These are phyloP conservation scores for Graphilbum fragrans DNA, from an alignment of 2,329 filamentous ascomycete genomes.

Conservation along the genomic window DNA sequence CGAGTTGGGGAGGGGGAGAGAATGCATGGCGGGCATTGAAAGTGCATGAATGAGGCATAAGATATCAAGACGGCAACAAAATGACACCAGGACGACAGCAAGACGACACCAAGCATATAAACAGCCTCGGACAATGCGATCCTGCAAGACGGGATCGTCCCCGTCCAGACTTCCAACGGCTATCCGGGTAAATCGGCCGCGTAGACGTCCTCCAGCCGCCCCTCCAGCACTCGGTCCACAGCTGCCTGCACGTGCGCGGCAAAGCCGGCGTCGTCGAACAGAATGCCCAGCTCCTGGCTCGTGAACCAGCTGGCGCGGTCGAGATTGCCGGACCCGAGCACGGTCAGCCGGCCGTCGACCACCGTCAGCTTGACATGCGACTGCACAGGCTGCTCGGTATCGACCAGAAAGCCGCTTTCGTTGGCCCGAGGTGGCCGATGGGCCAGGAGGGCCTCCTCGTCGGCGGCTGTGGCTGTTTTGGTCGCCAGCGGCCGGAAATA, in stretches of 20 bases:
- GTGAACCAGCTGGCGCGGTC: constrained; percentile 81
- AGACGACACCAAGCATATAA: too few relatives aligned
- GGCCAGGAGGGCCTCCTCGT: constrained; percentile 6
- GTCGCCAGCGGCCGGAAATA: constrained; percentile 36
- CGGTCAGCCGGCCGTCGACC: constrained; percentile 53
- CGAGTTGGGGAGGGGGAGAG: background rate
- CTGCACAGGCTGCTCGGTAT: constrained; percentile 50
- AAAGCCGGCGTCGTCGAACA: constrained; percentile 30
- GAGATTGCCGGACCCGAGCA: constrained; percentile 73
- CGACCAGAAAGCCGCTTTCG: constrained; percentile 9
- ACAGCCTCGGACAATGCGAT: too few relatives aligned
- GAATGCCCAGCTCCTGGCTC: constrained; percentile 68
- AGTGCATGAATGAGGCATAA: too few relatives aligned
- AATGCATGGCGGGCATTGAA: too few relatives aligned
- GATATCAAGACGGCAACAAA: too few relatives aligned
- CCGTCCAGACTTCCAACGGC: background rate
- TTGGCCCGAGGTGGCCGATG: background rate
- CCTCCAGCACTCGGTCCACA: constrained; percentile 20
- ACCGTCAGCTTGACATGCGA: constrained; percentile 69
- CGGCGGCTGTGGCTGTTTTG: background rate
- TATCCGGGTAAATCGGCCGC: background rate
- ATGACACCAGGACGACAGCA: too few relatives aligned
- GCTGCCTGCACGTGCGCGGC: constrained; percentile 17
- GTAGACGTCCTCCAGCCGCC: constrained; percentile 19
- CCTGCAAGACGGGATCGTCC: too few relatives aligned